Evolutionary conservation across 345 rosid genomes (phyloP), one percentile per base, ranked within the genome.

Genomic region (Pistacia atlantica): DNA sequence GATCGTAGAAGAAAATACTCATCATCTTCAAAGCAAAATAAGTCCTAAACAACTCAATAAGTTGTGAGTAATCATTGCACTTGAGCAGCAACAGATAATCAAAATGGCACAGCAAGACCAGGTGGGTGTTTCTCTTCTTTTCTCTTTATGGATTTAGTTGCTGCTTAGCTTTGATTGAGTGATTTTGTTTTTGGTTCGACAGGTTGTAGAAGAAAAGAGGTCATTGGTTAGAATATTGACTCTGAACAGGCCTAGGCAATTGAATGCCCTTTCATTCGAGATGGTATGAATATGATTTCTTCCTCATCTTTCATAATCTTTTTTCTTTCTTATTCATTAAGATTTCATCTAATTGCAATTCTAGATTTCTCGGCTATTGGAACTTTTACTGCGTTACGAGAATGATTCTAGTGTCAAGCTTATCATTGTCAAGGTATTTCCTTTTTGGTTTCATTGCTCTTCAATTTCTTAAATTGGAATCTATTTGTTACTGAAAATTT

Each of bases 241-340:
- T 18, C 70, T 95, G 25, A 95, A 95, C 89, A 83, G 88, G 84
- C 84, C 92, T 42, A 89, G 81, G 84, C 93, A 89, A 58, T 85
- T 95, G 71, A 95, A 95, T 87, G 95, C 95, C 48, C 80, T 87
- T 62, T 86, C 85, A 25, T 78, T 51, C 78, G 69, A 69, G 48
- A 93, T 93, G 97, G 98, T 92, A 78, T 72, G 61, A 79, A 77
- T 37, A 33, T 42, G 8, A 13, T n/a, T 8, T 22, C 60, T 69
- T 38, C 45, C 56, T 72, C 11, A 7, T 69, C 59, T 20, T 64
- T 72, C 42, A 8, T 69, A 65, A 1, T 61, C 38, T 62, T 49
- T 51, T 51, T 20, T 28, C 2, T 22, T 10, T 71, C 14, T 1
- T 46, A 12, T 62, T 18, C 8, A 51, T n/a, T 17, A 65, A 42